These are phyloP conservation scores for Rhypophila decipiens DNA, from an alignment of 495 filamentous ascomycete genomes.

Conservation along the genomic window DNA sequence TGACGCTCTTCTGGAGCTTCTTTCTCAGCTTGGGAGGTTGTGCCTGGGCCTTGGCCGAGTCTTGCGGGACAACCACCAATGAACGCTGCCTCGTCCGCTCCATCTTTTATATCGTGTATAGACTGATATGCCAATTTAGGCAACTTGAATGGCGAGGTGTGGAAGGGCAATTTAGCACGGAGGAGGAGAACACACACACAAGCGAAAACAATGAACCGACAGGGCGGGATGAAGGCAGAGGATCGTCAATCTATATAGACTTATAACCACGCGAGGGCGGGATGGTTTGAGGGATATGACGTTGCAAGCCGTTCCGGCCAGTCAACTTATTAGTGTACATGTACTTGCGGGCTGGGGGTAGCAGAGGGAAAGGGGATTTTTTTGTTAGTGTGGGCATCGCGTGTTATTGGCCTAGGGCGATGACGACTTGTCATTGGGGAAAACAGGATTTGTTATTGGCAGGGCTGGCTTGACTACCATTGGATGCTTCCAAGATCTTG, in stretches of 20 bases:
- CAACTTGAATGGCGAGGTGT: conserved; percentile 3
- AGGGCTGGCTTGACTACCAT: background rate
- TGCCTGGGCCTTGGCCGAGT: conserved; percentile 18
- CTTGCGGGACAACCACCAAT: conserved; percentile 18
- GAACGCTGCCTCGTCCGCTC: conserved; percentile 24
- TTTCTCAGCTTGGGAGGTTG: conserved; percentile 29
- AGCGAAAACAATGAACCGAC: conserved; percentile 1
- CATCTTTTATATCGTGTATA: conserved; percentile 21
- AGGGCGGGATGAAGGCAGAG: conserved; percentile 11
- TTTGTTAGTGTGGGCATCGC: background rate
- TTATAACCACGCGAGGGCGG: conserved; percentile 15
- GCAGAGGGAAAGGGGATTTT: background rate
- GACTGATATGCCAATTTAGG: conserved; percentile 15
- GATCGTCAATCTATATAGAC: conserved; percentile 14
- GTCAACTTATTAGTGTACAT: too few relatives aligned
- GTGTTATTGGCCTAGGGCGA: background rate
- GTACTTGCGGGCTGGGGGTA: conserved; percentile 6
- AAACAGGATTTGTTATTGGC: conserved; percentile 18
- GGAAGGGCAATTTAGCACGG: conserved; percentile 15
- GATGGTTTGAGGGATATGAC: conserved; percentile 29
- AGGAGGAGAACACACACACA: conserved; percentile 14
- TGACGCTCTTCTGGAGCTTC: conserved; percentile 35
- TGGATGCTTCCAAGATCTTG: background rate
- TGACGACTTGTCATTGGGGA: conserved; percentile 15
- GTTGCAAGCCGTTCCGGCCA: conserved; percentile 14